phyloP scores from a whole-genome alignment of 129 eudicot genomes.

The Ambrosia artemisiifolia region DNA sequence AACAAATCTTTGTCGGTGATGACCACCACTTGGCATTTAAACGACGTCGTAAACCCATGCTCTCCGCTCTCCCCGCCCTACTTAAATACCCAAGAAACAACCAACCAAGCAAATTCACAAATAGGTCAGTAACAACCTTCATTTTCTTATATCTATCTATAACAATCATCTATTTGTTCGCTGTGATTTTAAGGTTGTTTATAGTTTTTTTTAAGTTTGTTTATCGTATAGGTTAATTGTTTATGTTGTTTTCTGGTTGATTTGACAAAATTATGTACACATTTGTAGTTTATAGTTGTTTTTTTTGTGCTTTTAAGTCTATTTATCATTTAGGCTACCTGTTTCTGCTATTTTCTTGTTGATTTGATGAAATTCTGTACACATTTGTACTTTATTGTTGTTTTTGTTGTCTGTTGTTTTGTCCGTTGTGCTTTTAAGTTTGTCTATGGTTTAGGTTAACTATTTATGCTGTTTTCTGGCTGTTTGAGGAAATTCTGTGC shows the following conservation, averaged over 20 bases:
- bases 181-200: too few species aligned
- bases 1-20: neutral
- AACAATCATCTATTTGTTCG: too few species aligned
- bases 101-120: neutral
- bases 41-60: neutral
- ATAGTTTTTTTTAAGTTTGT: too few species aligned
- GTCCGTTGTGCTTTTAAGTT: too few species aligned
- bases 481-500: neutral
- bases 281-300: neutral
- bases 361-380: too few species aligned
- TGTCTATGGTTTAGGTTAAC: neutral
- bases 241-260: neutral
- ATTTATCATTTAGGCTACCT: too few species aligned
- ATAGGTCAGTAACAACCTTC: constrained; percentile 15
- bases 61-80: neutral
- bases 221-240: too few species aligned
- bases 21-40: neutral
- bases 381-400: neutral
- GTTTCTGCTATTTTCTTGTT: too few species aligned
- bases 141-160: neutral
- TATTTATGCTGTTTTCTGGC: neutral
- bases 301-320: neutral
- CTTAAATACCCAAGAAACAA: neutral
- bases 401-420: neutral
- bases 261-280: neutral